Percentiles rank a stretch among this genome's conserved stretches.
These are phyloP conservation scores for Artemisia annua DNA, from an alignment of 129 eudicot species.

Conservation along the genomic window DNA sequence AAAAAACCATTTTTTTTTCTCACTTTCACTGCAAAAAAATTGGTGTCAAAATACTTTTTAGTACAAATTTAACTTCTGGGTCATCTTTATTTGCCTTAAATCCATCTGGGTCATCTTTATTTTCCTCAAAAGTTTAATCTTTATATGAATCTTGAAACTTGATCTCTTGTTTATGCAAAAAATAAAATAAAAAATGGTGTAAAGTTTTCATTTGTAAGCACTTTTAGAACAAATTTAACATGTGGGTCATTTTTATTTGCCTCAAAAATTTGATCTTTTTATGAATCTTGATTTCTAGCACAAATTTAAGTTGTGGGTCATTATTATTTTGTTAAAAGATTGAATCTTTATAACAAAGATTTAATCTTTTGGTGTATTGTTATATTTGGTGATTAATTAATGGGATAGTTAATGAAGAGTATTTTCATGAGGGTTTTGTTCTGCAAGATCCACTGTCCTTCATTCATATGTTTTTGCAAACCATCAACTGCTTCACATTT, in stretches of 20 bases:
- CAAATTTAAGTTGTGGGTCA: background rate
- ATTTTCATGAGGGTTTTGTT: conserved; percentile 88
- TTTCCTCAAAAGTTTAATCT: too few relatives aligned
- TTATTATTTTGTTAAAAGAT: too few relatives aligned
- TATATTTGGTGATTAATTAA: conserved; percentile 29
- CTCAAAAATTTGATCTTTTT: too few relatives aligned
- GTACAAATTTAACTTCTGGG: too few relatives aligned
- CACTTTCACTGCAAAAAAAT: too few relatives aligned
- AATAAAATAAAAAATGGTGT: conserved; percentile 20
- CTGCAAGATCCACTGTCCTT: conserved; percentile 89
- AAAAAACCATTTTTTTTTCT: background rate
- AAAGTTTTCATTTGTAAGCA: conserved; percentile 15
- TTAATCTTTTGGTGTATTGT: background rate
- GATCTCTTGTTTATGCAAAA: too few relatives aligned
- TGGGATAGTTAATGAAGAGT: conserved; percentile 54
- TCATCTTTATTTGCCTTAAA: too few relatives aligned
- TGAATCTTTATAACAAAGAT: too few relatives aligned
- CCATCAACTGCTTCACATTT: conserved; percentile 81
- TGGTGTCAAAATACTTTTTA: too few relatives aligned
- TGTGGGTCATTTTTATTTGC: too few relatives aligned
- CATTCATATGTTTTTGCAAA: conserved; percentile 92
- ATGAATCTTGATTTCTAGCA: conserved; percentile 28
- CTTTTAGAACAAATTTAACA: background rate
- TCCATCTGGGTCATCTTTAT: too few relatives aligned
- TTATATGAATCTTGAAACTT: too few relatives aligned